Conservation (phyloP, 2,329 filamentous ascomycete genomes). For the Aspergillus thermomutatus region DNA sequence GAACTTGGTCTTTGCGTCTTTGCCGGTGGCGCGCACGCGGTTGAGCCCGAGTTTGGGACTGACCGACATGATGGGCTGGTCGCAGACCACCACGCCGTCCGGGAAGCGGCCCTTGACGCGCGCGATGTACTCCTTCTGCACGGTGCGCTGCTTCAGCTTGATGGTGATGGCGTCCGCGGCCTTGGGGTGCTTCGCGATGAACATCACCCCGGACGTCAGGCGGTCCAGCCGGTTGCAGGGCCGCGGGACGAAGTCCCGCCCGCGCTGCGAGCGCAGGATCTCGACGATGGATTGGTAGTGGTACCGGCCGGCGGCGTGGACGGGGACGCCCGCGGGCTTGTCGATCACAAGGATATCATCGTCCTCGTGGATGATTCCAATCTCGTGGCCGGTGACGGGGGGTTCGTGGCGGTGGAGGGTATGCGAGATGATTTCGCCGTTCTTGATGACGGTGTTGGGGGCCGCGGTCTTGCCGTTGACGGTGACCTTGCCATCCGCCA, state of each 20-base stretch:
- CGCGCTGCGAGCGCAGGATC: slow-evolving; percentile 78
- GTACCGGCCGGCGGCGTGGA: slow-evolving; percentile 92
- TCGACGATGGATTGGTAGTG: slow-evolving; percentile 93
- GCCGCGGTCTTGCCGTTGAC: slow-evolving; percentile 73
- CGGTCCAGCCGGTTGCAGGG: slow-evolving; percentile 93
- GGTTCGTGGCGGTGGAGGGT: slow-evolving; percentile 95
- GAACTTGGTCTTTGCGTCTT: slow-evolving; percentile 86
- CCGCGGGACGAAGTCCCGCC: slow-evolving; percentile 56
- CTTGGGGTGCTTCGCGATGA: slow-evolving; percentile 81
- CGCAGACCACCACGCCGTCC: slow-evolving; percentile 84
- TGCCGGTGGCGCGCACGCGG: slow-evolving; percentile 88
- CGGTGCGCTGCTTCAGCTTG: slow-evolving; percentile 75
- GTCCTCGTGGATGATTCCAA: slow-evolving; percentile 85
- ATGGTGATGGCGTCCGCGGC: slow-evolving; percentile 73
- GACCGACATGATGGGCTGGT: slow-evolving; percentile 89
- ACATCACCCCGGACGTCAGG: slow-evolving; percentile 96
- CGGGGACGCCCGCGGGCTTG: slow-evolving; percentile 91
- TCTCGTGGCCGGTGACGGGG: slow-evolving; percentile 75
- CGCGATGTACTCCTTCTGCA: slow-evolving; percentile 93
- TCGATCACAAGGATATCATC: slow-evolving; percentile 93
- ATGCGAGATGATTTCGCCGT: slow-evolving; percentile 88
- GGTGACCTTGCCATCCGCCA: slow-evolving; percentile 72
- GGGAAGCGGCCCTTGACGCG: slow-evolving; percentile 89
- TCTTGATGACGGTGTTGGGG: slow-evolving; percentile 70
- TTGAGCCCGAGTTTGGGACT: slow-evolving; percentile 94